Conservation (phyloP, 2,329 filamentous ascomycete genomes). For the Gremmenia infestans region DNA sequence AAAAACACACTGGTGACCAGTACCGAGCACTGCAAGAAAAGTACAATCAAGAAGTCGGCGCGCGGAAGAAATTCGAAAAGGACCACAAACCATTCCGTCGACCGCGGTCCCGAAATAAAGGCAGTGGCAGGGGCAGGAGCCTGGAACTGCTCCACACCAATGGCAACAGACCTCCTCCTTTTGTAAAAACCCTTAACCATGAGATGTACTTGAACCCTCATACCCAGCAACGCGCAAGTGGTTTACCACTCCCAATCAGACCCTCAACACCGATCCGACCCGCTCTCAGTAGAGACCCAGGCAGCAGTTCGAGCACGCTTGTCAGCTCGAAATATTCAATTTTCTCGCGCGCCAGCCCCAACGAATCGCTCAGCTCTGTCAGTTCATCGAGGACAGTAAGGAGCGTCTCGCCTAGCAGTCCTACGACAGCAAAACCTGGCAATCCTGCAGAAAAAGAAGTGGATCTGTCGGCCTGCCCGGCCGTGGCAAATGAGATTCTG, state of each 20-base stretch:
- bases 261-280: conserved; percentile 17
- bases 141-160: conserved; percentile 7
- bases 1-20: conserved; percentile 19
- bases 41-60: conserved; percentile 15
- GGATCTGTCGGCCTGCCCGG: not conserved
- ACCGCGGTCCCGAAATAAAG: conserved; percentile 9
- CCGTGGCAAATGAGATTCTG: not conserved
- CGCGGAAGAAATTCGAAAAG: conserved; percentile 14
- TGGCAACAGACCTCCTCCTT: not conserved
- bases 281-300: conserved; percentile 2
- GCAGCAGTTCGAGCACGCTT: conserved; percentile 16
- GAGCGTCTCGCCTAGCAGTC: conserved; percentile 16
- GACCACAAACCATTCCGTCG: conserved; percentile 6
- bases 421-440: conserved; percentile 1
- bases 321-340: conserved; percentile 16
- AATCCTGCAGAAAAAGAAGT: not conserved
- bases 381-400: conserved; percentile 4
- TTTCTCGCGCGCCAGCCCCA: conserved; percentile 13
- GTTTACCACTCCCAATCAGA: conserved; percentile 10
- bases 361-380: conserved; percentile 17
- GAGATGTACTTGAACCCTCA: not conserved
- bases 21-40: conserved; percentile 19
- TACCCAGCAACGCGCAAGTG: conserved; percentile 1
- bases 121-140: conserved; percentile 14
- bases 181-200: not conserved